These are phyloP conservation scores for Mortierella sp. DNA, from an alignment of 371 early-diverging fungal genomes.

Conservation along the genomic window DNA sequence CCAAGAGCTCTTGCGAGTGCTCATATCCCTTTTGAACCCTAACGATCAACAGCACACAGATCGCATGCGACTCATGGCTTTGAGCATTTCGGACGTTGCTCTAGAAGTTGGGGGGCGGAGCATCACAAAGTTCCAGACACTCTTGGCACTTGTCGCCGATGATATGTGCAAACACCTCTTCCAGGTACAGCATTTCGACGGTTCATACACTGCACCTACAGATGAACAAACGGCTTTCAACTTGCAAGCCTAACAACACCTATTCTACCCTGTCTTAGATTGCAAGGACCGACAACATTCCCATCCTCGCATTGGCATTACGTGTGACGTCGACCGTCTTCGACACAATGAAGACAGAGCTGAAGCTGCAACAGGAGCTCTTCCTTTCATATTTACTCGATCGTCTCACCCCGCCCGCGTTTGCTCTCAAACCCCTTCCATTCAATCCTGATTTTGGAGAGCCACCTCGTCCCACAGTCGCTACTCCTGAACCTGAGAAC, in stretches of 20 bases:
- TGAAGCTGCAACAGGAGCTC: constrained; percentile 83
- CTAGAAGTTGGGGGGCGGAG: constrained; percentile 87
- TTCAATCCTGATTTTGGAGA: constrained; percentile 42
- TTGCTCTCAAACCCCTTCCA: constrained; percentile 51
- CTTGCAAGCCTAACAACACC: background rate
- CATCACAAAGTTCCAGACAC: constrained; percentile 74
- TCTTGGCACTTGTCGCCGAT: constrained; percentile 80
- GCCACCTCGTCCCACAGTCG: constrained; percentile 32
- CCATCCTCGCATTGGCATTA: constrained; percentile 70
- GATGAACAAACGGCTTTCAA: background rate
- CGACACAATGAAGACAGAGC: constrained; percentile 72
- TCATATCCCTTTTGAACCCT: constrained; percentile 91
- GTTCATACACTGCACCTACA: background rate
- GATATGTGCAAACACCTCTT: constrained; percentile 90
- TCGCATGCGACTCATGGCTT: constrained; percentile 89
- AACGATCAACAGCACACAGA: constrained; percentile 92
- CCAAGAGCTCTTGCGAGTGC: constrained; percentile 88
- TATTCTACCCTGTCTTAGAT: constrained; percentile 53
- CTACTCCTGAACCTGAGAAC: constrained; percentile 34
- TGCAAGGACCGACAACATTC: constrained; percentile 69
- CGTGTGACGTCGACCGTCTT: constrained; percentile 80
- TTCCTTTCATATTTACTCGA: constrained; percentile 83
- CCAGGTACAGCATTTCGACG: constrained; percentile 62
- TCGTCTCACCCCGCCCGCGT: constrained; percentile 62
- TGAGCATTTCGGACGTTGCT: constrained; percentile 81